Evolutionary conservation across 352 stramenopile species (phyloP), one percentile per base, ranked within the genome.

Genomic region (Thalassiosira exigua): DNA sequence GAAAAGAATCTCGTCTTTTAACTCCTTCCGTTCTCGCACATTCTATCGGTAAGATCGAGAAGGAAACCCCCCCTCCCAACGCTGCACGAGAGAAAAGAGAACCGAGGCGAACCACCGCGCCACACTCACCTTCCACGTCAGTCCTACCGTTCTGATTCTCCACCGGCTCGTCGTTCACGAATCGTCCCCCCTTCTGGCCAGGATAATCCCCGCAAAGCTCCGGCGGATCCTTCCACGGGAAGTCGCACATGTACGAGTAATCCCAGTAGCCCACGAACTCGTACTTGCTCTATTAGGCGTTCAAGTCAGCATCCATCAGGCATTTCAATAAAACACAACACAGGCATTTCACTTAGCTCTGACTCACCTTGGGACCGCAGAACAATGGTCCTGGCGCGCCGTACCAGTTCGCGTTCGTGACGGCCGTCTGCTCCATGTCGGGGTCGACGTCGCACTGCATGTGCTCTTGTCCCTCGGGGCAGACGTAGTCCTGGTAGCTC

Each of bases 371-470:
- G 27, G 73, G 73, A 24, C 67, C 73, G 33, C 73, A 81, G 7
- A 51, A 41, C 9, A 81, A 39, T 29, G 73, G 81, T 50, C 81
- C 81, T 26, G 75, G 81, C 11, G 70, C 76, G 22, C 76, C 76
- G 36, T 62, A 82, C 81, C 81, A 88, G 30, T 76, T 84, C 1
- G 78, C 81, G 56, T 86, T 69, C 11, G 81, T 88, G n/a, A 39
- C 14, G 21, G 72, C 71, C 12, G 39, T 79, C 11, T 80, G 66
- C 21, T 22, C 54, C 77, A 85, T 85, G 11, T 42, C 27, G 4
- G 19, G 17, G 51, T 80, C 56, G 2, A 83, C 66, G 5, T 60
- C 29, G 51, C 77, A 85, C 7, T 51, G 0, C 42, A 54, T 54
- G 3, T 54, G 19, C 32, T 68, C 24, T 9, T 54, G n/a, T 21